Evolutionary conservation across 345 rosid genomes (phyloP).

Genomic region (Camelina sativa): DNA sequence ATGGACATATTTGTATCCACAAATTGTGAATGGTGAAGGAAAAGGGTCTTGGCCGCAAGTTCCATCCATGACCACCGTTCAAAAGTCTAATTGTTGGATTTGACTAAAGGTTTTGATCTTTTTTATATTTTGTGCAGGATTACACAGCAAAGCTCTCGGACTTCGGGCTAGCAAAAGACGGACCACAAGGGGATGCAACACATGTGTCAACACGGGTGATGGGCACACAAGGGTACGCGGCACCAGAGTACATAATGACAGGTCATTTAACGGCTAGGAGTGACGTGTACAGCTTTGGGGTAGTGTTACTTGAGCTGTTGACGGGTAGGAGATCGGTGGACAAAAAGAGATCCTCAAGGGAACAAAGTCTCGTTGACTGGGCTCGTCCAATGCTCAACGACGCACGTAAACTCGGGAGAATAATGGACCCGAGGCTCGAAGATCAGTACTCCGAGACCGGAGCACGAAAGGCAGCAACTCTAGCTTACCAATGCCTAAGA

Average conservation of each 20-base stretch:
- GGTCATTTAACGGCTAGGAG: slow-evolving; percentile 81
- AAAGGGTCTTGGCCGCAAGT: too few species aligned
- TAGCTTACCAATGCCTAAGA: slow-evolving; percentile 82
- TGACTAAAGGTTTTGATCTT: too few species aligned
- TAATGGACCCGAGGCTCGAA: slow-evolving; percentile 88
- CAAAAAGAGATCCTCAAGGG: slow-evolving; percentile 54
- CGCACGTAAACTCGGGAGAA: slow-evolving; percentile 63
- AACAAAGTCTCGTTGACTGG: slow-evolving; percentile 69
- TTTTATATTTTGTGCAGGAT: slow-evolving; percentile 66
- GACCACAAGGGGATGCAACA: slow-evolving; percentile 88
- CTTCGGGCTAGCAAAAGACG: slow-evolving; percentile 89
- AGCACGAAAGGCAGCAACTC: slow-evolving; percentile 70
- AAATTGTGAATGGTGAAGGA: too few species aligned
- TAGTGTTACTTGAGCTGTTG: slow-evolving; percentile 64
- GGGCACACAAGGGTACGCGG: slow-evolving; percentile 96
- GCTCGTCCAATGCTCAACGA: slow-evolving; percentile 71
- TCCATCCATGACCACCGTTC: too few species aligned
- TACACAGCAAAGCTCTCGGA: slow-evolving; percentile 80
- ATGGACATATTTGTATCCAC: too few species aligned
- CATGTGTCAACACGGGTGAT: slow-evolving; percentile 90
- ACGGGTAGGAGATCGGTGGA: slow-evolving; percentile 65
- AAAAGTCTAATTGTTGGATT: too few species aligned
- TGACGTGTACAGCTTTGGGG: slow-evolving; percentile 78
- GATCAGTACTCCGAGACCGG: slow-evolving; percentile 83
- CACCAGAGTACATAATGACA: slow-evolving; percentile 93